A percentile compares a stretch with the other conserved stretches of the same genome.
Conservation (phyloP, 495 filamentous ascomycete genomes). For the Lineolata rhizophorae region DNA sequence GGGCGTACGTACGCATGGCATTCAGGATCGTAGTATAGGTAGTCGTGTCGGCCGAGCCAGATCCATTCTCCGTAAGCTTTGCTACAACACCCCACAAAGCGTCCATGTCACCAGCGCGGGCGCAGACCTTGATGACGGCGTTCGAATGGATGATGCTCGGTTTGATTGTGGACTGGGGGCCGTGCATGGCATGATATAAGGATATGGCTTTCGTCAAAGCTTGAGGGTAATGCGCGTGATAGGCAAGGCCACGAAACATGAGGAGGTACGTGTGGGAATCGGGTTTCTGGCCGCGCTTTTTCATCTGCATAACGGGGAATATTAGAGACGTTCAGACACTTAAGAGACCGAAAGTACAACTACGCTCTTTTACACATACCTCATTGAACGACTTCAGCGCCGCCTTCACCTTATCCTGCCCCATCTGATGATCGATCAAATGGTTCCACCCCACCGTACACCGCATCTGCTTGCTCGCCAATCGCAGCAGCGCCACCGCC, state of each 20-base stretch:
- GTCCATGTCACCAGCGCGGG: slow-evolving; percentile 45
- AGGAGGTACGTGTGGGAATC: slow-evolving; percentile 61
- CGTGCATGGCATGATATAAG: slow-evolving; percentile 51
- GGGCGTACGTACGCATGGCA: slow-evolving; percentile 29
- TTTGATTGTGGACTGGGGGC: slow-evolving; percentile 30
- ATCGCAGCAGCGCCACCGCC: slow-evolving; percentile 43
- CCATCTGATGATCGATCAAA: slow-evolving; percentile 49
- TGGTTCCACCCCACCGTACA: slow-evolving; percentile 72
- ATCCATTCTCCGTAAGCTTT: slow-evolving; percentile 37
- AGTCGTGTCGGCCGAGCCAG: slow-evolving; percentile 34
- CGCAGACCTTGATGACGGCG: slow-evolving; percentile 62
- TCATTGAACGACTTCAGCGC: slow-evolving; percentile 73
- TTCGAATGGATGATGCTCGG: slow-evolving; percentile 67
- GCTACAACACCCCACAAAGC: slow-evolving; percentile 47
- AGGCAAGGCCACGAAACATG: slow-evolving; percentile 52
- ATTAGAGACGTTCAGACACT: background rate
- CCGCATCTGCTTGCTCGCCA: slow-evolving; percentile 34
- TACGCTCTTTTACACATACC: slow-evolving; percentile 20
- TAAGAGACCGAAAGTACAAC: background rate
- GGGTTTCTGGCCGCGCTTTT: slow-evolving; percentile 60
- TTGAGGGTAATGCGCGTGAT: slow-evolving; percentile 25
- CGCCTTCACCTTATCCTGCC: slow-evolving; percentile 28
- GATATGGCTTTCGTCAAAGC: slow-evolving; percentile 37
- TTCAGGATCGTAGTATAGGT: slow-evolving; percentile 72
- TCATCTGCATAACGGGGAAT: slow-evolving; percentile 45